Base-by-base conservation (phyloP, 2,329 filamentous ascomycete genomes). In the Phymatotrichopsis omnivora region DNA sequence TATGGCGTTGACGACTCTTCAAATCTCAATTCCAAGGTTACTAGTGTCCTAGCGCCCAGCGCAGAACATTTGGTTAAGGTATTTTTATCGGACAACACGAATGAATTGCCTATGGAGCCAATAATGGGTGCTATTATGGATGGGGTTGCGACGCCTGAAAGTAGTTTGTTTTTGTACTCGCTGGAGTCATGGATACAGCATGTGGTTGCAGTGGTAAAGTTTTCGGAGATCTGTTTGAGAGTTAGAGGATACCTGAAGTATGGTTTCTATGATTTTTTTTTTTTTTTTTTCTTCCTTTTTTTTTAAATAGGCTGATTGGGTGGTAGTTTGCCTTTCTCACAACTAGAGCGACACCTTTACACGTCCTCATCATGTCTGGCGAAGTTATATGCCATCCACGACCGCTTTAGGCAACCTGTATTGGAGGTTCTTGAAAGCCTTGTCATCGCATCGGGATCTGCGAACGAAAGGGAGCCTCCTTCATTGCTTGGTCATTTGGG, bases 401-500 rank as follows among this genome's bases (percentile, higher is more conserved):
- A 82, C 49, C 63, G 66, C 6, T 85, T 83, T 62, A 77, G 75
- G 56, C 68, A 71, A 11, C 72, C 79, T 2, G 74, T 82, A 1
- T 71, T 87, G 24, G 69, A 72, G 20, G 67, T 95, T 2, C 67
- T 94, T 6, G 78, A 86, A 50, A 75, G 78, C 8, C 65, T 94
- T 14, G 77, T 94, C 22, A 70, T 51, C n/a, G 56, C 54, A n/a
- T 58, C 54, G n/a, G 56, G 56, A 7, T 78, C 32, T 79, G 79
- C 19, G 75, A 75, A 50, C 67, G 71, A 12, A 66, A 72, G 71
- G n/a, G 86, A 95, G 56, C 85, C 87, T 1, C 84, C 85, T n/a
- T 95, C 89, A 5, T 71, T 98, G n/a, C 75, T 98, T 17, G 87
- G 87, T 24, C 85, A 93, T 60, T 69, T 98, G 5, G 86, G 86